Conservation (phyloP, 306 rosid genomes). For the Cicer judaicum region DNA sequence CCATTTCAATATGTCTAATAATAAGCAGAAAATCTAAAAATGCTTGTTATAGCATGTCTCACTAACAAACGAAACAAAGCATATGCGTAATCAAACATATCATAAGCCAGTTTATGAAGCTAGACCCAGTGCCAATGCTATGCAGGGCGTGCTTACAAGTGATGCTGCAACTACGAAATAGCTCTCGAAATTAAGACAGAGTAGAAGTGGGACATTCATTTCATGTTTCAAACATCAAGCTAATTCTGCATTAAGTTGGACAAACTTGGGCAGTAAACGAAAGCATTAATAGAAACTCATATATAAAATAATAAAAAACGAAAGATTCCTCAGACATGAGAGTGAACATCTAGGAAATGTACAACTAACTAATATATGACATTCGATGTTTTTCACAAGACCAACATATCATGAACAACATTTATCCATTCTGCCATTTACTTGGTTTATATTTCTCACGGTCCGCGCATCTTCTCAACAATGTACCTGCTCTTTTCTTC, state of each 20-base stretch:
- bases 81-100: not conserved
- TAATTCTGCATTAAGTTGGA: slow-evolving; percentile 7
- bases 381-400: slow-evolving; percentile 6
- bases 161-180: not conserved
- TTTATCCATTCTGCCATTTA: slow-evolving; percentile 29
- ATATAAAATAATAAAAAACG: not conserved
- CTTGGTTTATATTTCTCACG: slow-evolving; percentile 49
- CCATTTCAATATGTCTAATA: not conserved
- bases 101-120: slow-evolving; percentile 3
- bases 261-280: slow-evolving; percentile 12
- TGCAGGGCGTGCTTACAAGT: slow-evolving; percentile 1
- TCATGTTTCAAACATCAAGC: not conserved
- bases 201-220: slow-evolving; percentile 9
- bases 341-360: slow-evolving; percentile 7
- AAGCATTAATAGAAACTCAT: not conserved
- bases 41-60: not conserved
- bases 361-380: slow-evolving; percentile 17
- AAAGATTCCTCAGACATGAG: slow-evolving; percentile 21
- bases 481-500: slow-evolving; percentile 86
- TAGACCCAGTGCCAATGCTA: not conserved
- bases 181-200: not conserved
- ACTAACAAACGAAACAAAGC: not conserved
- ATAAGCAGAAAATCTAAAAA: not conserved
- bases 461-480: slow-evolving; percentile 90
- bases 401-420: slow-evolving; percentile 25